A percentile compares a stretch with the other conserved stretches of the same genome.
These are phyloP conservation scores for Vitis labrusca DNA, from an alignment of 164 flowering plant species.

Conservation along the genomic window DNA sequence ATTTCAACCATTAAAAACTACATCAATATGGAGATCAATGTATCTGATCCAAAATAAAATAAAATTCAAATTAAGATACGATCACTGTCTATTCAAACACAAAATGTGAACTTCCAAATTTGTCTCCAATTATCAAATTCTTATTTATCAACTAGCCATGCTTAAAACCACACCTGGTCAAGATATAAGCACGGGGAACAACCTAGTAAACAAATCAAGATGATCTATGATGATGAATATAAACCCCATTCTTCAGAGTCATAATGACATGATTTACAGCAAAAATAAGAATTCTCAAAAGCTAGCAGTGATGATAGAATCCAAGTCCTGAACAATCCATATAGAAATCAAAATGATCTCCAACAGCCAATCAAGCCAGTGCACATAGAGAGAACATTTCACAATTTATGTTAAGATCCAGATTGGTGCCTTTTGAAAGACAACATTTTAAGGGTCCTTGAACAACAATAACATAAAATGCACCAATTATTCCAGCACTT, in stretches of 20 bases:
- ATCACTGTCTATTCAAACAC: not conserved
- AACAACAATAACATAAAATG: too few species aligned
- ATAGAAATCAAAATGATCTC: not conserved
- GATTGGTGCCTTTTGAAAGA: not conserved
- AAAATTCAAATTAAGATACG: too few species aligned
- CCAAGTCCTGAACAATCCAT: not conserved
- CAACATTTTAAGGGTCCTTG: too few species aligned
- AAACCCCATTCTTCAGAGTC: not conserved
- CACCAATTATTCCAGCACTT: too few species aligned
- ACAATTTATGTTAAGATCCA: not conserved
- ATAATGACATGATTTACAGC: not conserved
- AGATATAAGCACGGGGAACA: not conserved
- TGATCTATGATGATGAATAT: not conserved
- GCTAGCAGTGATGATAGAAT: not conserved
- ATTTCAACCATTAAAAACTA: constrained; percentile 4
- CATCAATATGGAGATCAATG: not conserved
- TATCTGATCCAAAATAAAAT: too few species aligned
- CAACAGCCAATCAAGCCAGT: not conserved
- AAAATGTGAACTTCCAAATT: not conserved
- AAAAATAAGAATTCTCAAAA: not conserved
- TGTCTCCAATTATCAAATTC: not conserved
- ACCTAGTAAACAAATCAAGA: not conserved
- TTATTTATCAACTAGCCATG: not conserved
- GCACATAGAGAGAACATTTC: not conserved
- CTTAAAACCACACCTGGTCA: not conserved